Conservation (phyloP, 1,139 yeast species). For the Candida pseudoviswanathii region DNA sequence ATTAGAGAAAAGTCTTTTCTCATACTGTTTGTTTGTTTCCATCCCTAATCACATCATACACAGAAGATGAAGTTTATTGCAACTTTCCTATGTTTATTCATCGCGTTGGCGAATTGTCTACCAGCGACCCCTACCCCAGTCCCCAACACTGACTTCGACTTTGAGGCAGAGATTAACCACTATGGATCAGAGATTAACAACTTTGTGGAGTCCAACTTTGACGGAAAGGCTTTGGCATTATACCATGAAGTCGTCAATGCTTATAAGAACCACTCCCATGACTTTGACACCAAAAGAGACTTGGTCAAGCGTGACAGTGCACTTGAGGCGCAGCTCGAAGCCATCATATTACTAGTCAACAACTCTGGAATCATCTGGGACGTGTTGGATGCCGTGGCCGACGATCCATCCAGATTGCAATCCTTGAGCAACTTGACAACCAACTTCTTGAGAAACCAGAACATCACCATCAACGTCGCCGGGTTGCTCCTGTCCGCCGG, state of each 20-base stretch:
- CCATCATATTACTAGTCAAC: slow-evolving; percentile 32
- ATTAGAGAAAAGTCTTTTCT: not conserved
- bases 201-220: slow-evolving; percentile 8
- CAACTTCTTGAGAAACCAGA: slow-evolving; percentile 17
- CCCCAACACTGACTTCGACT: not conserved
- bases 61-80: not conserved
- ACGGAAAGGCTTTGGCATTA: slow-evolving; percentile 9
- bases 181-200: not conserved
- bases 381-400: slow-evolving; percentile 39
- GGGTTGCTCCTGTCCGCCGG: slow-evolving; percentile 2
- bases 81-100: not conserved
- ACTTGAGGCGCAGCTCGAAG: slow-evolving; percentile 23
- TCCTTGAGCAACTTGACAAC: slow-evolving; percentile 35
- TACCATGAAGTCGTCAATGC: slow-evolving; percentile 1
- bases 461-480: slow-evolving; percentile 13
- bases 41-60: not conserved
- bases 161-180: not conserved
- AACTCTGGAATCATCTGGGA: slow-evolving; percentile 39
- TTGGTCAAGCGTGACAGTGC: slow-evolving; percentile 21
- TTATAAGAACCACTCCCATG: not conserved
- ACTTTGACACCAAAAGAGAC: not conserved
- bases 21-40: not conserved
- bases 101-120: not conserved
- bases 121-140: slow-evolving; percentile 2
- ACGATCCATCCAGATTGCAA: slow-evolving; percentile 29